These are phyloP conservation scores for Cardamine resedifolia DNA, from an alignment of 345 rosid species.

Conservation along the genomic window DNA sequence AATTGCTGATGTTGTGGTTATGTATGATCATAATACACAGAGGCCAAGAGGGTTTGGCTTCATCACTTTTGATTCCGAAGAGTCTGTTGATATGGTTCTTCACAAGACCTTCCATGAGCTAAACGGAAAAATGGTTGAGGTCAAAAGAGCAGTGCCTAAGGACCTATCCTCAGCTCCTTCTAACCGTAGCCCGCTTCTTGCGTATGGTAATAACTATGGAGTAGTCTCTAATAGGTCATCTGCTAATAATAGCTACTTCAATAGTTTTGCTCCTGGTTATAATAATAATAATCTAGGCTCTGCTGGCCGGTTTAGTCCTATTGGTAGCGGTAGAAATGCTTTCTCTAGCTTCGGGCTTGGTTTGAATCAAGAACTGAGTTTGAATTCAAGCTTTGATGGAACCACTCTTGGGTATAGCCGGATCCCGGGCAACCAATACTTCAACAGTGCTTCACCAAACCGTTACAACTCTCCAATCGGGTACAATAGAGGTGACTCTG, in stretches of 20 bases:
- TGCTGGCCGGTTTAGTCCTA: constrained; percentile 81
- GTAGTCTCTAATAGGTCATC: constrained; percentile 44
- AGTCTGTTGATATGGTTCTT: constrained; percentile 88
- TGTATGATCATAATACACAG: constrained; percentile 98
- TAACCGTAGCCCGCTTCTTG: constrained; percentile 66
- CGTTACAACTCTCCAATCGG: constrained; percentile 75
- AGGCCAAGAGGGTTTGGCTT: constrained; percentile 99
- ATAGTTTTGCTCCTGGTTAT: constrained; percentile 69
- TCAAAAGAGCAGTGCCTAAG: constrained; percentile 95
- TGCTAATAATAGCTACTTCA: constrained; percentile 61
- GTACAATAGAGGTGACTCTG: constrained; percentile 57
- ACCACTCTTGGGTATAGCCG: constrained; percentile 67
- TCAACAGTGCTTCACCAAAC: constrained; percentile 55
- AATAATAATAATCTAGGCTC: constrained; percentile 58
- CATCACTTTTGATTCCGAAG: constrained; percentile 92
- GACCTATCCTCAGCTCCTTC: constrained; percentile 66
- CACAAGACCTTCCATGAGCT: constrained; percentile 91
- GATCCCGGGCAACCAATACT: constrained; percentile 53
- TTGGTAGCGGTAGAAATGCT: constrained; percentile 59
- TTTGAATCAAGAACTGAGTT: constrained; percentile 66
- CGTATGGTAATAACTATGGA: constrained; percentile 59
- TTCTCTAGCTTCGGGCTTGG: constrained; percentile 66
- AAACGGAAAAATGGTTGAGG: constrained; percentile 97
- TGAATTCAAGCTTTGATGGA: constrained; percentile 60
- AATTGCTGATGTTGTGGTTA: constrained; percentile 87